These are phyloP conservation scores for Microstroma glucosiphilum DNA, from an alignment of 1,284 basidiomycete genomes.

Conservation along the genomic window DNA sequence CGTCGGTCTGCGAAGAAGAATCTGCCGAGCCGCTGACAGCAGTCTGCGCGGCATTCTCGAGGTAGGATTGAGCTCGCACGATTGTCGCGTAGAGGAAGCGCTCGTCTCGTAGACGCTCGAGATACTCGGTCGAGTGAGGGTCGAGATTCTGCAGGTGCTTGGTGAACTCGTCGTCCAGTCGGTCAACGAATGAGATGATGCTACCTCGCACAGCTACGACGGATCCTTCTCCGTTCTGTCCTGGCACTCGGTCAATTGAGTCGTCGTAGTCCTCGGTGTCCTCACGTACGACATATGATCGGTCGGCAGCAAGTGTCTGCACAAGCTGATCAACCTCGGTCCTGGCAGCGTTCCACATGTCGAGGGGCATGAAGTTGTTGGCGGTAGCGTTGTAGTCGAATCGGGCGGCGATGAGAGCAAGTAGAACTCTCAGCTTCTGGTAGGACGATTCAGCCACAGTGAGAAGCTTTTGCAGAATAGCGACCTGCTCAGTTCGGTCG, in stretches of 20 bases:
- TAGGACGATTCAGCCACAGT: constrained; percentile 74
- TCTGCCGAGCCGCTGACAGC: constrained; percentile 14
- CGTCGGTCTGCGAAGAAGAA: constrained; percentile 18
- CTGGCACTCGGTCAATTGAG: constrained; percentile 72
- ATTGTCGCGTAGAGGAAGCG: constrained; percentile 89
- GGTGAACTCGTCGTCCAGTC: constrained; percentile 97
- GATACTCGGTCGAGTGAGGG: constrained; percentile 95
- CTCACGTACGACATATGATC: constrained; percentile 71
- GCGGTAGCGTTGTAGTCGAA: constrained; percentile 94
- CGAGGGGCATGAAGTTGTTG: constrained; percentile 79
- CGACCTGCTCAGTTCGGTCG: constrained; percentile 88
- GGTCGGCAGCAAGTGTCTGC: constrained; percentile 66
- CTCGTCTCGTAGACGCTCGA: constrained; percentile 79
- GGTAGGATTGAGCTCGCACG: constrained; percentile 82
- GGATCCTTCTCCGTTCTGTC: constrained; percentile 51
- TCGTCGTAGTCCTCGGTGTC: constrained; percentile 90
- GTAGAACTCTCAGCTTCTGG: constrained; percentile 85
- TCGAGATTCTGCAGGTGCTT: constrained; percentile 97
- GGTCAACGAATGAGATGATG: constrained; percentile 68
- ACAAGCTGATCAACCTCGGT: constrained; percentile 82
- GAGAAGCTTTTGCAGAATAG: constrained; percentile 79
- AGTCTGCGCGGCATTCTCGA: constrained; percentile 51
- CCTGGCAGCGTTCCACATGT: constrained; percentile 82
- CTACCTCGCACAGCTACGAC: constrained; percentile 45
- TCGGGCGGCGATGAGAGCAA: constrained; percentile 86